Conservation (phyloP, 2,329 filamentous ascomycete species). For the Balansia obtecta region DNA sequence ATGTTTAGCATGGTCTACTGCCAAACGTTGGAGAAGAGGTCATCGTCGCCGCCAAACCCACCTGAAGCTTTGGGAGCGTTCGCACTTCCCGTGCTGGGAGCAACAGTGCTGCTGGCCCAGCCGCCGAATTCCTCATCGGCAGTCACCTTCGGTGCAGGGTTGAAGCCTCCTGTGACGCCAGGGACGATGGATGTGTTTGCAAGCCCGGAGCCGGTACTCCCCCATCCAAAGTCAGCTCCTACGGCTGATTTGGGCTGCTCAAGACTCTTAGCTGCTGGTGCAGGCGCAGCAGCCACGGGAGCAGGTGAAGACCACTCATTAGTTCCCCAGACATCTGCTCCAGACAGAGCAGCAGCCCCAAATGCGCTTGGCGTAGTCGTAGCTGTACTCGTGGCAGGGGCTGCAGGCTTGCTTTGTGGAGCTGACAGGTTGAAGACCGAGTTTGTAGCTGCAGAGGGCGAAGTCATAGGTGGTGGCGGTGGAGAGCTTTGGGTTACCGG, state of each 20-base stretch:
- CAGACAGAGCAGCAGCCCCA: conserved; percentile 28
- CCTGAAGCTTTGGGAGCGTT: conserved; percentile 40
- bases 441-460: conserved; percentile 28
- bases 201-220: conserved; percentile 32
- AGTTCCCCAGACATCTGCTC: conserved; percentile 70
- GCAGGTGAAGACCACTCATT: conserved; percentile 61
- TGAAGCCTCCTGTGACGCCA: conserved; percentile 53
- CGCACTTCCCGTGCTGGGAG: conserved; percentile 26
- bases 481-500: conserved; percentile 34
- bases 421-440: conserved; percentile 77
- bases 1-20: conserved; percentile 35
- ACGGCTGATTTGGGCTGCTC: conserved; percentile 31
- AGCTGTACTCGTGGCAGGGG: conserved; percentile 25
- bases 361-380: conserved; percentile 21
- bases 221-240: conserved; percentile 54
- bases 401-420: conserved; percentile 31
- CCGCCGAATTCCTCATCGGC: conserved; percentile 94
- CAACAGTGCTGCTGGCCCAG: conserved; percentile 64
- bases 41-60: conserved; percentile 59
- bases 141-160: conserved; percentile 53
- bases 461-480: conserved; percentile 24
- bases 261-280: conserved; percentile 41
- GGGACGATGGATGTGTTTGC: conserved; percentile 48
- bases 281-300: conserved; percentile 22
- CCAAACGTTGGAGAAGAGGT: conserved; percentile 95